Base-by-base conservation (phyloP, 2,329 filamentous ascomycete species). In the Ciborinia camelliae region DNA sequence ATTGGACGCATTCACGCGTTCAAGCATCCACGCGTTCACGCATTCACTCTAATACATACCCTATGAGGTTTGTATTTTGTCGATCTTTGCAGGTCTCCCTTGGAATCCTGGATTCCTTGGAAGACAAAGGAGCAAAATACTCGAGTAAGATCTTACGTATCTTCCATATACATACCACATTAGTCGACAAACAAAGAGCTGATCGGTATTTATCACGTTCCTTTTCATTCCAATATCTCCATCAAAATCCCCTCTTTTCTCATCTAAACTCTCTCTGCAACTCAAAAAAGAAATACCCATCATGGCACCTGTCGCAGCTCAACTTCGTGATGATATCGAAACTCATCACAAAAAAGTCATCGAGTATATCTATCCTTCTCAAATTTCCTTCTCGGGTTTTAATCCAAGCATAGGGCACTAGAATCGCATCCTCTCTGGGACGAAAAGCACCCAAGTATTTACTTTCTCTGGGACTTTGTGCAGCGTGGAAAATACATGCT, bases 391-490 rank as follows among this genome's bases (percentile, higher is more conserved):
- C 26, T 8, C 18, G 8, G 20, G 28, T 51, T 41, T 23, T 43
- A 15, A 54, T 28, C 32, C 12, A 32, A 54, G 32, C 12, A 37
- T 35, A 72, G 70, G 57, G 69, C 67, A 48, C 39, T 73, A 47
- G 66, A 66, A 30, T 48, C 58, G 23, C 69, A 73, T 66, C 66
- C 68, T 6, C 54, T 60, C 30, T 71, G 63, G 66, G 55, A 26
- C 10, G 28, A 66, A n/a, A 68, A 67, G 20, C 71, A 71, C 63
- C 69, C 71, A 23, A 37, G 45, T 20, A 74, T 80, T 48, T 77
- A 71, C 62, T 72, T 78, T 68, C 67, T 78, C 39, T 80, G 76
- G 76, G 77, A 80, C 68, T 81, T 80, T 68, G 76, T 76, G 53
- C 75, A 72, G 65, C 75, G 77, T 43, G 77, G 76, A n/a, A 70